A percentile compares a stretch with the other conserved stretches of the same genome.
Conservation (phyloP, 139 green algal species). For the Chlamydomonas incerta region DNA sequence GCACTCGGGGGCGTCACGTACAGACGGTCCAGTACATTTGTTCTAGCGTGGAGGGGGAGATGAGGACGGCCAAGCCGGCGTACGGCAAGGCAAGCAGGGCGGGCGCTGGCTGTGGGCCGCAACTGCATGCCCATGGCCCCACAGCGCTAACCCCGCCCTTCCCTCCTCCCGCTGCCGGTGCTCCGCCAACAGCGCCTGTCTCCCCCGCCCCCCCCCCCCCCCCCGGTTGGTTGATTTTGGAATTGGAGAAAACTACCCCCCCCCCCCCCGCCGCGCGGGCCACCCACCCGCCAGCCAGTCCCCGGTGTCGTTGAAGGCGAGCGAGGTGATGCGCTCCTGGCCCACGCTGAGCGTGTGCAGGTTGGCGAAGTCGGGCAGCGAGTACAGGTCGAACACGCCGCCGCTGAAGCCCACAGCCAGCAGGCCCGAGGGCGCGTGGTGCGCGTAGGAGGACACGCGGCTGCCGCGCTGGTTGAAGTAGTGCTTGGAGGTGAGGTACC, state of each 20-base stretch:
- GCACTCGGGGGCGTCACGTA: no score
- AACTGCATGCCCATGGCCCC: no score
- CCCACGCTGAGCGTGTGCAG: slow-evolving; percentile 76
- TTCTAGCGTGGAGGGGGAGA: no score
- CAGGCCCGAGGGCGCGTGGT: slow-evolving; percentile 41
- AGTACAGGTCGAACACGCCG: slow-evolving; percentile 92
- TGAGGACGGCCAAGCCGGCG: no score
- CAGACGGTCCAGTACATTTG: no score
- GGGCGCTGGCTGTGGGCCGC: no score
- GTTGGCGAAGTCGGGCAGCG: slow-evolving; percentile 86
- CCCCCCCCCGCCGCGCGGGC: not conserved
- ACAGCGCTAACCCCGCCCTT: no score
- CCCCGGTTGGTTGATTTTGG: no score
- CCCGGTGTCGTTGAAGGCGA: slow-evolving; percentile 85
- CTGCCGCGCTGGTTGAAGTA: slow-evolving; percentile 76
- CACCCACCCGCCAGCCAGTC: slow-evolving; percentile 84
- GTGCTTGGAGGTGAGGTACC: slow-evolving; percentile 83
- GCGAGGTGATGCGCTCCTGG: slow-evolving; percentile 73
- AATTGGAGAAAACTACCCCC: not conserved
- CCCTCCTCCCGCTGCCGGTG: no score
- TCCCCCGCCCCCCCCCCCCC: no score
- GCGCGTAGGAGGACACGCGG: slow-evolving; percentile 36
- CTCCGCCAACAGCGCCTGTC: no score
- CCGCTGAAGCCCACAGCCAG: slow-evolving; percentile 65
- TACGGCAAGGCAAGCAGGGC: no score